Evolutionary conservation across 768 basidiomycete species (phyloP), one percentile per base, ranked within the genome.

Genomic region (Xerocomellus dryophilus): DNA sequence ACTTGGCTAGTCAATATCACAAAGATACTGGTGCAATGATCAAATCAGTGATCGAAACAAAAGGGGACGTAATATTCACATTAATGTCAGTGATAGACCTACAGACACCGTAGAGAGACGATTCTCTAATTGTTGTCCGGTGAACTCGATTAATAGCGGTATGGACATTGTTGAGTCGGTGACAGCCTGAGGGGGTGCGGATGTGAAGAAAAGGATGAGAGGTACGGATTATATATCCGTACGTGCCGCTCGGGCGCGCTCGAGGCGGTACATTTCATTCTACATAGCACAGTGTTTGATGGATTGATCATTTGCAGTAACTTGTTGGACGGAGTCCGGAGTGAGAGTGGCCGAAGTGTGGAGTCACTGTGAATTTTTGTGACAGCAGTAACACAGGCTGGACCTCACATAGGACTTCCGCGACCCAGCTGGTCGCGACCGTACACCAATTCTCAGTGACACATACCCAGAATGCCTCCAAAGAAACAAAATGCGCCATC

Each of bases 381-480:
- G 47, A 36, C 43, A 9, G 7, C 25, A 25, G 38, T 44, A 47
- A 57, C 55, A 40, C 23, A 7, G 29, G n/a, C 17, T 29, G 11
- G 14, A 20, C 32, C 48, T 50, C 48, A 25, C 40, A 25, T 34
- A n/a, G 15, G 17, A 17, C 41, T 14, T 31, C 31, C 47, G n/a
- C 42, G 17, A 45, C 7, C 15, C 18, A 23, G n/a, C 23, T 48
- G 27, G 17, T 35, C 39, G n/a, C 20, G 27, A 34, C n/a, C 25
- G 25, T 25, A 5, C 20, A 4, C 1, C 3, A 25, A n/a, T 14
- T 38, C 11, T 21, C 11, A 15, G 15, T 20, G 34, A 45, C n/a
- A n/a, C n/a, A n/a, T 23, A 44, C 40, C 25, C 43, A 50, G 20
- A 50, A 93, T 93, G 90, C 85, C 90, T 35, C 90, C 90, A n/a